Base-by-base conservation (phyloP, 2,329 filamentous ascomycete genomes). In the Aspergillus latus region DNA sequence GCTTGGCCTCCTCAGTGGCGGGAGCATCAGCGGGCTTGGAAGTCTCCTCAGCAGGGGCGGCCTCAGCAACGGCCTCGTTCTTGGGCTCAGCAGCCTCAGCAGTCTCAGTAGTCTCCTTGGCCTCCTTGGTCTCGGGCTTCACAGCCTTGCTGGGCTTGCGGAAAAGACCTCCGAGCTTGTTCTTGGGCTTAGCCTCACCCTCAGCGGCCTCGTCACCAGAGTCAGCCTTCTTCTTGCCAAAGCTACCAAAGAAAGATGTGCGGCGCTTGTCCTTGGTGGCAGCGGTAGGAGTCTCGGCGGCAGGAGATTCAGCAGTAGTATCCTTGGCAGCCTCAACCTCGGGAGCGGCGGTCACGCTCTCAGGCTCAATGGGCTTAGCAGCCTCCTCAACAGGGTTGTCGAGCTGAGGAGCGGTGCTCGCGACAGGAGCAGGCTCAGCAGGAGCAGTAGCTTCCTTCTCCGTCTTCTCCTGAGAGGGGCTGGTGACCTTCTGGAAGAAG, bases 401-500 rank as follows among this genome's bases (percentile, higher is more conserved):
- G 28, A 79, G 71, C 68, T 80, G 77, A 53, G 78, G 78, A 64
- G 77, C 77, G 57, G 76, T 77, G 66, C 75, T 76, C 52, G 80
- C 76, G 46, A 78, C 77, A 46, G 74, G 59, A 4, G 74, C 69
- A 56, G 73, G 70, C 66, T 80, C 78, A 49, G 76, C 71, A 43
- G 78, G 75, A 51, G 80, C 76, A 65, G 80, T 74, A 45, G 70
- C 72, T 59, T 81, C 77, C 66, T 78, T 78, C 66, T 79, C 76
- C 11, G 72, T 68, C 68, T 78, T 78, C 69, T 78, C 76, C 46
- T 74, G 69, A 53, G 70, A 70, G 32, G 76, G 75, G 70, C 72
- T 77, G 59, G 70, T 68, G 49, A 78, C 73, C 82, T 93, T 93
- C 83, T 90, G 88, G 76, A 82, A 83, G 72, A 90, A 86, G 69